These are phyloP conservation scores for Cercospora sp. DNA, from an alignment of 2,329 filamentous ascomycete species.

Conservation along the genomic window DNA sequence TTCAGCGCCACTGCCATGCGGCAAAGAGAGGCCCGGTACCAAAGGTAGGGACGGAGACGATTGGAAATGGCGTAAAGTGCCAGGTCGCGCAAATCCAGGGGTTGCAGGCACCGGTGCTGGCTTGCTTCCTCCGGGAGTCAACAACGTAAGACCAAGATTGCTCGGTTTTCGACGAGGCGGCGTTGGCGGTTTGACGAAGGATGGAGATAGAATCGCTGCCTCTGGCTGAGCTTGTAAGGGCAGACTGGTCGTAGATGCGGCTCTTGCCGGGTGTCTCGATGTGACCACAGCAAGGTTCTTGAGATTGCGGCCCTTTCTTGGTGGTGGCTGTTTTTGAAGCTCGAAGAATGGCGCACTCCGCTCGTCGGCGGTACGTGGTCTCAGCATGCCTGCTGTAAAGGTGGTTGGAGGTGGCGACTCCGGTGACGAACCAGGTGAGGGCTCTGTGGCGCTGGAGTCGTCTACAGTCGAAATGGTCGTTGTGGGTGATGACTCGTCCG, in stretches of 20 bases:
- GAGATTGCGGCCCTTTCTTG: constrained; percentile 74
- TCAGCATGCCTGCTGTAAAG: constrained; percentile 59
- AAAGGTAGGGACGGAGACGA: constrained; percentile 62
- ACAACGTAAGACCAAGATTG: constrained; percentile 70
- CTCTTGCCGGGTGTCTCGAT: constrained; percentile 49
- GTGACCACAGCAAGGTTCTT: constrained; percentile 80
- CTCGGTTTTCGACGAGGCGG: constrained; percentile 71
- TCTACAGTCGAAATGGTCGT: constrained; percentile 92
- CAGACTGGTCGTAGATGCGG: constrained; percentile 52
- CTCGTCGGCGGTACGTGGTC: constrained; percentile 52
- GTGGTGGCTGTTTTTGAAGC: constrained; percentile 49
- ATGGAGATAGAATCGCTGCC: constrained; percentile 63
- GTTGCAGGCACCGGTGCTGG: constrained; percentile 61
- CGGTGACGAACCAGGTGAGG: constrained; percentile 87
- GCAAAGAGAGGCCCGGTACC: constrained; percentile 46
- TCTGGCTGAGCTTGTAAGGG: constrained; percentile 54
- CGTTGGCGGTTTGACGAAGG: constrained; percentile 77
- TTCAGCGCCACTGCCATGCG: constrained; percentile 11
- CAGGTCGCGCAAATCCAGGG: constrained; percentile 53
- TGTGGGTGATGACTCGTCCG: constrained; percentile 90
- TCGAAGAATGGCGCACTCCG: constrained; percentile 57
- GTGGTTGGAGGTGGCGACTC: constrained; percentile 77
- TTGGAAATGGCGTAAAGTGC: constrained; percentile 59
- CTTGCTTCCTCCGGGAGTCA: constrained; percentile 63
- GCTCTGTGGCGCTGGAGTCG: constrained; percentile 84